Evolutionary conservation across 139 green algal species (phyloP), one percentile per base, ranked within the genome.

Genomic region (Micromonas pusilla): DNA sequence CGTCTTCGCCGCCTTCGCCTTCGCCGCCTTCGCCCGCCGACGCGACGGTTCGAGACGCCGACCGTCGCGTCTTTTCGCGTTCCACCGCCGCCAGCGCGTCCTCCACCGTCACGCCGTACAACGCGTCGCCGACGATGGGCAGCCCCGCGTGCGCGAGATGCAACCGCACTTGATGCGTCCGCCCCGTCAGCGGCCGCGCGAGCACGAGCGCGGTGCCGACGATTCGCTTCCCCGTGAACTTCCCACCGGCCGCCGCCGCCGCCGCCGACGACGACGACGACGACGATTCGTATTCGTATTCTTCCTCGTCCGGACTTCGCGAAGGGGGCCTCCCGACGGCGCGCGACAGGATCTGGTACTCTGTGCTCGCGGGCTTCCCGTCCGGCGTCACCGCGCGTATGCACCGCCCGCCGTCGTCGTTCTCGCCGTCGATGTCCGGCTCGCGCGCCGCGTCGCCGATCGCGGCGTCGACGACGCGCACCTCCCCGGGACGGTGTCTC

Each of bases 71-170:
- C n/a, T n/a, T n/a, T n/a, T n/a, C n/a, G n/a, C n/a, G n/a, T n/a
- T n/a, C n/a, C n/a, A n/a, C 45, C 45, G 45, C 45, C 45, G 16
- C 45, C 45, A 20, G 32, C 36, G 26, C 60, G 60, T 68, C 9
- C 5, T 68, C 60, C 13, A 26, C n/a, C n/a, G n/a, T n/a, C n/a
- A n/a, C 38, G 77, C 78, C 79, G 79, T 83, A 83, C 34, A 79
- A n/a, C 2, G n/a, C 28, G 71, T 83, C 79, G 45, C 79, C 79
- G 0, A 83, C 30, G 36, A 83, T 79, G 3, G 70, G 70, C 20
- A 54, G 26, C 23, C 79, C 79, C 2, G 70, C 71, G n/a, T 54
- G 25, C 21, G 71, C 57, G 28, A 83, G 16, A 53, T 83, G 79
- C 37, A 73, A 20, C 3, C 79, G 30, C 25, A 83, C 66, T 31